Conservation (phyloP, 139 green algal species). For the Micractinium sp. region DNA sequence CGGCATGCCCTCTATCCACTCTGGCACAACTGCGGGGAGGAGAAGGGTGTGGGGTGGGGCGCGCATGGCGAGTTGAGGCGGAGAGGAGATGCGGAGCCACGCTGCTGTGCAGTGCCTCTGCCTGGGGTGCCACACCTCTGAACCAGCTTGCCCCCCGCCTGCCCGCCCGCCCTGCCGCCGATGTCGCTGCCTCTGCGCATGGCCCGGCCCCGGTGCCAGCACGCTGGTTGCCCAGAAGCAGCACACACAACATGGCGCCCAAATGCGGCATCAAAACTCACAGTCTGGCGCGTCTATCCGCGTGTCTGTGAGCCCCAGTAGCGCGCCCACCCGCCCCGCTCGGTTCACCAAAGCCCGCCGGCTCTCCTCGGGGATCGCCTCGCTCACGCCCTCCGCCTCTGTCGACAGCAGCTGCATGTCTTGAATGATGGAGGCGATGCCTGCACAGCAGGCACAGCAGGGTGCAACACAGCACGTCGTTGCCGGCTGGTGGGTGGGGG, state of each 20-base stretch:
- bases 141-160: background rate
- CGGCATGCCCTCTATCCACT: slow-evolving; percentile 58
- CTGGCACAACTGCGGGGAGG: slow-evolving; percentile 45
- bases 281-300: slow-evolving; percentile 5
- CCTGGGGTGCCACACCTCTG: background rate
- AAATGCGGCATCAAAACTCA: background rate
- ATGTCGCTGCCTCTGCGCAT: background rate
- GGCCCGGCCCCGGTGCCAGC: too few relatives aligned
- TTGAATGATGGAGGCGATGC: slow-evolving; percentile 65
- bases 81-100: too few relatives aligned
- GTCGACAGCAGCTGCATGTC: slow-evolving; percentile 71
- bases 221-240: background rate
- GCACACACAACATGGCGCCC: background rate
- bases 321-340: slow-evolving; percentile 45
- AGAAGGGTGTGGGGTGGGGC: background rate
- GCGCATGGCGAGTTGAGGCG: background rate
- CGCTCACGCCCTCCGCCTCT: slow-evolving; percentile 65
- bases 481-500: too few relatives aligned
- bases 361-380: slow-evolving; percentile 48
- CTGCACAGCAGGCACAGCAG: slow-evolving; percentile 3
- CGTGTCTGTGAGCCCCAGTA: slow-evolving; percentile 58
- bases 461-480: background rate
- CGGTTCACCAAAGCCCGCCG: slow-evolving; percentile 15
- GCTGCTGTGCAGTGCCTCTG: background rate
- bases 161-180: background rate